These are phyloP conservation scores for Naganishia albida DNA, from an alignment of 1,284 basidiomycete genomes.

Conservation along the genomic window DNA sequence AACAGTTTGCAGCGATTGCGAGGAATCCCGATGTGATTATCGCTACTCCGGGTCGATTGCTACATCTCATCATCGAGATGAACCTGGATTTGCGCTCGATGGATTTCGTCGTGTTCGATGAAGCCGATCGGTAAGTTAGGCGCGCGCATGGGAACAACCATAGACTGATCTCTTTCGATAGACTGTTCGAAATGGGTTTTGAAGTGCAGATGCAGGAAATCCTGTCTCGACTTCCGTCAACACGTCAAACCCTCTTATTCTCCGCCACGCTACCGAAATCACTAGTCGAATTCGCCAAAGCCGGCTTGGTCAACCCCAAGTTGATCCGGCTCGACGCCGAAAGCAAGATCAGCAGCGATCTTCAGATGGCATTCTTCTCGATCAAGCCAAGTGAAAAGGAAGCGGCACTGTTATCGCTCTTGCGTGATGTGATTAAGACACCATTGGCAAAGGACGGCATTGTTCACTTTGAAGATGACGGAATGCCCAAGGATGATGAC, in stretches of 20 bases:
- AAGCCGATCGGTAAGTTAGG: conserved; percentile 71
- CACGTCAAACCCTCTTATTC: conserved; percentile 89
- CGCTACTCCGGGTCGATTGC: conserved; percentile 93
- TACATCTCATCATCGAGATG: conserved; percentile 97
- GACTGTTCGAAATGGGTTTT: conserved; percentile 98
- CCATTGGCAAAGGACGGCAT: conserved; percentile 56
- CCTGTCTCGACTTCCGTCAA: conserved; percentile 77
- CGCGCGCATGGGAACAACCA: not conserved
- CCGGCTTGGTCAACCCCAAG: conserved; percentile 89
- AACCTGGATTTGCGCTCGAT: conserved; percentile 85
- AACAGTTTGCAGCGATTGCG: conserved; percentile 94
- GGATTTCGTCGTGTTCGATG: conserved; percentile 94
- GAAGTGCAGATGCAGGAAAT: conserved; percentile 89
- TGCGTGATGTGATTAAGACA: conserved; percentile 84
- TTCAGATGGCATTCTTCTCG: conserved; percentile 91
- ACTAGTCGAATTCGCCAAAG: conserved; percentile 95
- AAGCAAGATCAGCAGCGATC: conserved; percentile 89
- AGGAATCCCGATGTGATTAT: conserved; percentile 93
- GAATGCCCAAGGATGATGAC: conserved; percentile 21
- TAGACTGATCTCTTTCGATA: conserved; percentile 26
- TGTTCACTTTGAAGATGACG: conserved; percentile 46
- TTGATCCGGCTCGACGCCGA: conserved; percentile 93
- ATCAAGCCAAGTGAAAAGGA: conserved; percentile 94
- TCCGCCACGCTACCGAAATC: conserved; percentile 95
- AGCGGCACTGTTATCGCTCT: conserved; percentile 78